Evolutionary conservation across 805 yeast genomes (phyloP).

Genomic region (Ogataea pini): DNA sequence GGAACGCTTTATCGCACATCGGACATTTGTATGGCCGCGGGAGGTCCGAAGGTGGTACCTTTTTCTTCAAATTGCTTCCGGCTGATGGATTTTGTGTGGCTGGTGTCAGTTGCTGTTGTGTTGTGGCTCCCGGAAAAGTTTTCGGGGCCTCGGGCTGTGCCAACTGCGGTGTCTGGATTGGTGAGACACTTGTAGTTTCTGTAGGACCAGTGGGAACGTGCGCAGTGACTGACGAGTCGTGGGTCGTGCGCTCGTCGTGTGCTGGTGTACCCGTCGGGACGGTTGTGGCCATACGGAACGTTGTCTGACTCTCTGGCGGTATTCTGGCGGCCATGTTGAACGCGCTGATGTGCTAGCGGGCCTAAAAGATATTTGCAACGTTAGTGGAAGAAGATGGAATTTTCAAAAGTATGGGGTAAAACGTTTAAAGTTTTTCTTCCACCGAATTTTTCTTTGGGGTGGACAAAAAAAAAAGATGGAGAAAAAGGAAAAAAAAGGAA

Average conservation of each 20-base stretch:
- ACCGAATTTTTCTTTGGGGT: constrained; percentile 6
- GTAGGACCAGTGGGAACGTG: no score
- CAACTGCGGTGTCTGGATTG: no score
- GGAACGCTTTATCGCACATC: constrained; percentile 82
- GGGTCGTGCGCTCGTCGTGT: not conserved
- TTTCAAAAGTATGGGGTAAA: constrained; percentile 10
- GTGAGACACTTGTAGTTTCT: no score
- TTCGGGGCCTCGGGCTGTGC: not conserved
- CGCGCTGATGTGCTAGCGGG: constrained; percentile 5
- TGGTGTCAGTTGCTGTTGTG: constrained; percentile 20
- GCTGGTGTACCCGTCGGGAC: constrained; percentile 4
- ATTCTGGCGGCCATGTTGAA: constrained; percentile 26
- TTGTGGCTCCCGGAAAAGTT: not conserved
- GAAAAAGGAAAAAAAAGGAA: constrained; percentile 6
- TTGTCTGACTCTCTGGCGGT: constrained; percentile 31
- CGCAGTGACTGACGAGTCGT: not conserved
- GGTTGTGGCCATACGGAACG: constrained; percentile 33
- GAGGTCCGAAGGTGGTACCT: constrained; percentile 27
- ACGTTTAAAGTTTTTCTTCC: constrained; percentile 6
- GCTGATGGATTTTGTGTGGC: constrained; percentile 26
- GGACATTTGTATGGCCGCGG: constrained; percentile 81
- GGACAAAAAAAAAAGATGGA: constrained; percentile 11
- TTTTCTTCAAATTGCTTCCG: constrained; percentile 25
- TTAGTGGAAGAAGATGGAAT: not conserved
- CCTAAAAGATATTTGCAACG: not conserved